Conservation (phyloP, 345 rosid genomes). For the Eutrema heterophyllum region DNA sequence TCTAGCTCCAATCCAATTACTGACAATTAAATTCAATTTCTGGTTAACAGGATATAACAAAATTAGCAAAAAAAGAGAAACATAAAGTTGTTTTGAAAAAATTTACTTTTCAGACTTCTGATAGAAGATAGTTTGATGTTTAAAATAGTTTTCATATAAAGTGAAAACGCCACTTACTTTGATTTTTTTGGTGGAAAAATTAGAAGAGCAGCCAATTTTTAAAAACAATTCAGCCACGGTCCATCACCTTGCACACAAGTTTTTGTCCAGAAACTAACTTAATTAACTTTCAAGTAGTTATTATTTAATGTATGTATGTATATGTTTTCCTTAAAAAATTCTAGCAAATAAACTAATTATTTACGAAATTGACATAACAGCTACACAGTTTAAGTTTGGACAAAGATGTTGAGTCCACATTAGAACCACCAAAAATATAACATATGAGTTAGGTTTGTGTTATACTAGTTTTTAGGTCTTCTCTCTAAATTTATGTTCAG, state of each 20-base stretch:
- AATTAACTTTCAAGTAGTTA: not conserved
- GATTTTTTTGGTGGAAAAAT: not conserved
- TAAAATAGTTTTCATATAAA: not conserved
- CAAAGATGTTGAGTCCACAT: not conserved
- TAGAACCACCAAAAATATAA: not conserved
- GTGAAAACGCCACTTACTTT: not conserved
- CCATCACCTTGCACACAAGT: not conserved
- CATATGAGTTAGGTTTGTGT: not conserved
- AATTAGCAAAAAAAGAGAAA: not conserved
- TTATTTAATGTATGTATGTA: not conserved
- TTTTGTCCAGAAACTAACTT: not conserved
- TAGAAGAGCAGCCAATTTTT: not conserved
- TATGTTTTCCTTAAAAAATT: not conserved
- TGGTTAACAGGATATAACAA: too few species aligned
- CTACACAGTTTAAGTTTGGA: not conserved
- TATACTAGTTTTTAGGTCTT: not conserved
- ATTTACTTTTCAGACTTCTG: not conserved
- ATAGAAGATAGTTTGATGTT: not conserved
- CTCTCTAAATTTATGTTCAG: not conserved
- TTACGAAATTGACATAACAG: not conserved
- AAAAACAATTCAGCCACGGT: not conserved
- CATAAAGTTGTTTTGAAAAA: too few species aligned
- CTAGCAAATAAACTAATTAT: not conserved
- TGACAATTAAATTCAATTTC: not conserved
- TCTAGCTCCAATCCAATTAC: not conserved